Conservation (phyloP, 1,139 yeast genomes). For the Hemisphaericaspora xylanilytica region DNA sequence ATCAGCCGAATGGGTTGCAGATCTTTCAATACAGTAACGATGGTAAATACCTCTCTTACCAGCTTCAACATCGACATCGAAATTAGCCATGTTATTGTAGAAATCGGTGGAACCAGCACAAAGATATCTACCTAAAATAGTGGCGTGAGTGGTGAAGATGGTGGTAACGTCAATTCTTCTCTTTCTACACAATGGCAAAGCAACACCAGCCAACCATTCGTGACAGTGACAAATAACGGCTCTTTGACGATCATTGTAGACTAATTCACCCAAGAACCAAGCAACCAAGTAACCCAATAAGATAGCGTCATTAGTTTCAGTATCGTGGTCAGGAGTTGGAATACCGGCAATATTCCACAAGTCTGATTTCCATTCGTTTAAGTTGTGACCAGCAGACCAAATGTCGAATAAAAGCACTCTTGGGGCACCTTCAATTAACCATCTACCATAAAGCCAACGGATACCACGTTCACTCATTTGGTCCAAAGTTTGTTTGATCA, state of each 20-base stretch:
- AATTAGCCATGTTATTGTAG: conserved; percentile 83
- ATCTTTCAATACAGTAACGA: conserved; percentile 93
- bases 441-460: conserved; percentile 82
- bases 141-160: conserved; percentile 96
- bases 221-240: conserved; percentile 95
- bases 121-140: conserved; percentile 87
- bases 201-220: conserved; percentile 98
- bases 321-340: conserved; percentile 88
- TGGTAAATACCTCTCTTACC: conserved; percentile 97
- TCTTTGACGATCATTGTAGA: conserved; percentile 72
- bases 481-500: conserved; percentile 59
- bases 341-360: conserved; percentile 89
- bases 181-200: conserved; percentile 87
- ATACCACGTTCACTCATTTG: conserved; percentile 82
- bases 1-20: conserved; percentile 95
- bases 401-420: conserved; percentile 85
- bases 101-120: conserved; percentile 97
- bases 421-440: conserved; percentile 98
- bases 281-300: conserved; percentile 91
- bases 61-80: conserved; percentile 97
- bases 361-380: conserved; percentile 94
- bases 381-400: conserved; percentile 63
- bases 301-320: conserved; percentile 89
- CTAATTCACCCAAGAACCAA: conserved; percentile 95
- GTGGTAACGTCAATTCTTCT: conserved; percentile 92